phyloP scores from a whole-genome alignment of 1,284 basidiomycete genomes.

The Boletus albobrunnescens region DNA sequence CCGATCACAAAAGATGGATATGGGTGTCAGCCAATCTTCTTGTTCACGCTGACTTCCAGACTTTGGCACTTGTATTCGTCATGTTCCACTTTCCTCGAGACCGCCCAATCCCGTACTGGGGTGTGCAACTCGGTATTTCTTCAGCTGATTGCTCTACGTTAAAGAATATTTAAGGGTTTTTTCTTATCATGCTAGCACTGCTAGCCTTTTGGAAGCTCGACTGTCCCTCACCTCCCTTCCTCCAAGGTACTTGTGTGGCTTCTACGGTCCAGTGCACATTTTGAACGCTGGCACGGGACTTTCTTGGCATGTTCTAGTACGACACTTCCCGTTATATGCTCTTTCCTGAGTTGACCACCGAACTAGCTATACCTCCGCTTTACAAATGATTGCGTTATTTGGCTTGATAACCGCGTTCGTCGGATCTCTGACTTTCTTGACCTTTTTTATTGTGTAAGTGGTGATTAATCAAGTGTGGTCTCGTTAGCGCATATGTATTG shows the following conservation, averaged over 20 bases:
- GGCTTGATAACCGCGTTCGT: slow-evolving; percentile 67
- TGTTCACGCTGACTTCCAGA: slow-evolving; percentile 30
- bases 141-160: slow-evolving; percentile 8
- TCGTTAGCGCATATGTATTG: slow-evolving; percentile 45
- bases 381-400: slow-evolving; percentile 76
- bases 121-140: slow-evolving; percentile 52
- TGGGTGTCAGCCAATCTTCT: slow-evolving; percentile 43
- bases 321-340: slow-evolving; percentile 27
- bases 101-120: slow-evolving; percentile 53
- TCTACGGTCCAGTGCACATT: slow-evolving; percentile 37
- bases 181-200: slow-evolving; percentile 52
- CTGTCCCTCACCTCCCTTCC: slow-evolving; percentile 10
- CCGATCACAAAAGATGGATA: slow-evolving; percentile 55
- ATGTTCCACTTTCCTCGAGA: slow-evolving; percentile 68
- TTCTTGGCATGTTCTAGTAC: slow-evolving; percentile 62
- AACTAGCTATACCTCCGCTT: slow-evolving; percentile 48
- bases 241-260: slow-evolving; percentile 53
- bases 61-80: slow-evolving; percentile 49
- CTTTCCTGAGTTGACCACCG: slow-evolving; percentile 1
- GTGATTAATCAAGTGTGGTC: slow-evolving; percentile 4
- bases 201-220: not conserved
- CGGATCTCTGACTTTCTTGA: slow-evolving; percentile 51
- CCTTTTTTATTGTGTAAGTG: slow-evolving; percentile 59
- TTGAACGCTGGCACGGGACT: slow-evolving; percentile 48
- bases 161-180: slow-evolving; percentile 37